Evolutionary conservation across 768 basidiomycete genomes (phyloP).

Genomic region (Podaxis carcinomalis): DNA sequence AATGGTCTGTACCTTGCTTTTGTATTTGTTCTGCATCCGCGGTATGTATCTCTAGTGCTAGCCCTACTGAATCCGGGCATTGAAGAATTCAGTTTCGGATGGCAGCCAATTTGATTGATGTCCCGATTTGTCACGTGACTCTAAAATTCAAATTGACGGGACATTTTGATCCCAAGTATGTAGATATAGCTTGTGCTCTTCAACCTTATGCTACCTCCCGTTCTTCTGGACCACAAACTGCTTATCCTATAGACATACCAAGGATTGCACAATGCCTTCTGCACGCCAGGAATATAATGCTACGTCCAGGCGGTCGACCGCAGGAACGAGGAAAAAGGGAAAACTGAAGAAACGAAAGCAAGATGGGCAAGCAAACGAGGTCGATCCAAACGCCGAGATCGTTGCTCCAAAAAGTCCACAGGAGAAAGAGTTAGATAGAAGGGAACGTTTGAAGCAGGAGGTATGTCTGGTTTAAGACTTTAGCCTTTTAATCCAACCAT

Average conservation of each 20-base stretch:
- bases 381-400: conserved; percentile 59
- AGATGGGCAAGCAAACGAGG: conserved; percentile 18
- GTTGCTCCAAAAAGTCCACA: conserved; percentile 55
- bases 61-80: background rate
- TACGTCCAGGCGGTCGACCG: conserved; percentile 61
- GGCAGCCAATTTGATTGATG: background rate
- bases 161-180: background rate
- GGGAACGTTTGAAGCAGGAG: conserved; percentile 57
- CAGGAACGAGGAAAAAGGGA: conserved; percentile 62
- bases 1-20: background rate
- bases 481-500: background rate
- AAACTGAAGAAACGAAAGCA: conserved; percentile 31
- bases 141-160: background rate
- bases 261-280: conserved; percentile 6
- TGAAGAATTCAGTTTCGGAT: background rate
- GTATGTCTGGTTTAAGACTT: conserved; percentile 27
- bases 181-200: background rate
- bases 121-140: background rate
- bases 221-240: background rate
- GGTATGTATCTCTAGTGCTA: background rate
- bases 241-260: background rate
- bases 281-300: conserved; percentile 48
- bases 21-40: background rate
- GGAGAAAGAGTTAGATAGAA: conserved; percentile 56
- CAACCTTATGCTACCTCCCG: background rate